phyloP scores from a whole-genome alignment of 139 green algal species.

The Chloropicon primus region DNA sequence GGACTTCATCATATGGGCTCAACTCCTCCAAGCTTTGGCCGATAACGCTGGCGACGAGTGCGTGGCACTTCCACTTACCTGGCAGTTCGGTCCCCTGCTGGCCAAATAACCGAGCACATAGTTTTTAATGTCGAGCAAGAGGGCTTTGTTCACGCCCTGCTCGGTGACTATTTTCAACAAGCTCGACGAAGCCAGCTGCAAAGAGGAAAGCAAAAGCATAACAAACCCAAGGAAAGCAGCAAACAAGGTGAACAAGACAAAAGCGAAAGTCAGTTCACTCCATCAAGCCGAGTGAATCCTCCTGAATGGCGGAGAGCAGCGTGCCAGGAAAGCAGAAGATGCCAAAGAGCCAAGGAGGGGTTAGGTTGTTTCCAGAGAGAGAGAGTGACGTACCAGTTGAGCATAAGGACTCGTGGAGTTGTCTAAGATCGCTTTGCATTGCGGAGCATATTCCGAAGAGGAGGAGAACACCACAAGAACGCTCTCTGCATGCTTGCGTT shows the following conservation, averaged over 20 bases:
- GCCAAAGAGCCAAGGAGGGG: too few relatives aligned
- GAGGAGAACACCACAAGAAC: constrained; percentile 62
- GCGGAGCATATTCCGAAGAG: constrained; percentile 76
- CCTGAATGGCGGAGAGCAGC: too few relatives aligned
- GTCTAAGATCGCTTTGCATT: constrained; percentile 85
- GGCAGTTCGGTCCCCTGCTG: constrained; percentile 34
- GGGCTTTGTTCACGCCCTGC: neutral
- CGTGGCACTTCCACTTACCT: constrained; percentile 34
- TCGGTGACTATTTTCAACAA: constrained; percentile 88
- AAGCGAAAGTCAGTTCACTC: too few relatives aligned
- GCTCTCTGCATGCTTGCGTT: constrained; percentile 70
- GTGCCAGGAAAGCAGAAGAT: too few relatives aligned
- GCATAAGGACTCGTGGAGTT: constrained; percentile 78
- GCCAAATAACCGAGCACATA: neutral
- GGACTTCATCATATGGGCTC: neutral
- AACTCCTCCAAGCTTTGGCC: constrained; percentile 75
- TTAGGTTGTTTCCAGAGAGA: too few relatives aligned
- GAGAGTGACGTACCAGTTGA: constrained; percentile 45
- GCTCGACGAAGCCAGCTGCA: constrained; percentile 55
- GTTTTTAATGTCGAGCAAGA: neutral
- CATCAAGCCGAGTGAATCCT: too few relatives aligned
- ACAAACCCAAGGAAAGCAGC: too few relatives aligned
- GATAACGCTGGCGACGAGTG: constrained; percentile 57
- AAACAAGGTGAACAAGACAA: too few relatives aligned
- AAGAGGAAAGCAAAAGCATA: too few relatives aligned